These are phyloP conservation scores for Peniophora sp. DNA, from an alignment of 1,284 basidiomycete species.

Conservation along the genomic window DNA sequence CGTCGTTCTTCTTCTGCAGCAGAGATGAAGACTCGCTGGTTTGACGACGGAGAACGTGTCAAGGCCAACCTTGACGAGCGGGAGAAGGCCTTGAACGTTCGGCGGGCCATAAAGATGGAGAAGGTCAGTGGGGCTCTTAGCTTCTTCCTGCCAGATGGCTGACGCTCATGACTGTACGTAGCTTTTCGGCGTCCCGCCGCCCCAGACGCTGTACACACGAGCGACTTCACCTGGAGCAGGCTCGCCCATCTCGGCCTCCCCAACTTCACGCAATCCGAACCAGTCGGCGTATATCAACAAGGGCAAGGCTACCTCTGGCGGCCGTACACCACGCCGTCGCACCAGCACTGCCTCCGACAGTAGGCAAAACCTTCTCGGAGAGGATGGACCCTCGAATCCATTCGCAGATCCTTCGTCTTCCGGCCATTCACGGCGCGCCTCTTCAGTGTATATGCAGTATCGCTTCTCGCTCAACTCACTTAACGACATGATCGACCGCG, in stretches of 20 bases:
- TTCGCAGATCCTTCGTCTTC: not conserved
- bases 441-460: constrained; percentile 63
- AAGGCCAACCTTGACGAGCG: constrained; percentile 59
- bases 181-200: constrained; percentile 75
- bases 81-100: constrained; percentile 72
- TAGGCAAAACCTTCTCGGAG: constrained; percentile 34
- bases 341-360: constrained; percentile 50
- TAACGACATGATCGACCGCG: constrained; percentile 67
- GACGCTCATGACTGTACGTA: constrained; percentile 19
- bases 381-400: constrained; percentile 10
- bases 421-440: constrained; percentile 16
- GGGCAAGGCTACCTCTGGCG: not conserved
- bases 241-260: constrained; percentile 12
- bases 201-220: constrained; percentile 62
- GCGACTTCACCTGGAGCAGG: constrained; percentile 33
- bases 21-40: constrained; percentile 35
- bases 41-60: constrained; percentile 49
- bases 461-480: constrained; percentile 71
- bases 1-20: constrained; percentile 50
- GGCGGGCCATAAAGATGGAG: constrained; percentile 77
- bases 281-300: constrained; percentile 33
- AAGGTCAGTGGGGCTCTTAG: constrained; percentile 40
- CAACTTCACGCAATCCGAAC: constrained; percentile 34
- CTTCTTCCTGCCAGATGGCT: not conserved
- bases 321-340: constrained; percentile 15